Base-by-base conservation (phyloP, 2,329 filamentous ascomycete species). In the Claviceps cyperi region DNA sequence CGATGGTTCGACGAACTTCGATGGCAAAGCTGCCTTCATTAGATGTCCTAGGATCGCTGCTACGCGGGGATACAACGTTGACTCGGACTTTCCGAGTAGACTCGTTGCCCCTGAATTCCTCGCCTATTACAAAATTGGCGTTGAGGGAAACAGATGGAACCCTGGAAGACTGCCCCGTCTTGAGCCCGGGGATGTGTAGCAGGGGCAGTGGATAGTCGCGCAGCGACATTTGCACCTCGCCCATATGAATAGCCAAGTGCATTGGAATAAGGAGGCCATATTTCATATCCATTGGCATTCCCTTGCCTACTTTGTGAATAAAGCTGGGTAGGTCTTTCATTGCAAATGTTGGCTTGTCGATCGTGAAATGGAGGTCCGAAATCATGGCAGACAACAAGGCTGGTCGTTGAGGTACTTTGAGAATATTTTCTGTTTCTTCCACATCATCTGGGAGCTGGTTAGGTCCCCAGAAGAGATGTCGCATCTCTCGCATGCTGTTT, bases 281-380 rank as follows among this genome's bases (percentile, higher is more conserved):
- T 60, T 91, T 74, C 78, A 89, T 98, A 59, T 94, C 83, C 54
- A 80, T 75, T 1, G 92, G 92, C 80, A 98, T 94, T 1, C 92
- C 92, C 68, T 98, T 98, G n/a, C 92, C 92, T 51, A 97, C 83
- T 46, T 80, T 79, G 61, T 96, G 78, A 24, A 98, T 71, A 62
- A 94, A 98, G 15, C 84, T 78, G 0, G 91, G 86, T 50, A 91
- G 80, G 13, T 95, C 82, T 2, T 79, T 74, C 52, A 94, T 71
- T 0, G 89, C 84, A 62, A 98, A 98, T 0, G 86, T 91, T 0
- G 92, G 92, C 63, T 95, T 96, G 65, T 97, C 92, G 52, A 98
- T 74, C 35, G 81, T 73, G 50, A 98, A 75, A 55, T 91, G 84
- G 35, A 98, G 71, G 62, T 98, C 91, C 53, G 82, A 88, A 56